phyloP scores from a whole-genome alignment of 2,329 filamentous ascomycete species.

The Monosporascus sp. region DNA sequence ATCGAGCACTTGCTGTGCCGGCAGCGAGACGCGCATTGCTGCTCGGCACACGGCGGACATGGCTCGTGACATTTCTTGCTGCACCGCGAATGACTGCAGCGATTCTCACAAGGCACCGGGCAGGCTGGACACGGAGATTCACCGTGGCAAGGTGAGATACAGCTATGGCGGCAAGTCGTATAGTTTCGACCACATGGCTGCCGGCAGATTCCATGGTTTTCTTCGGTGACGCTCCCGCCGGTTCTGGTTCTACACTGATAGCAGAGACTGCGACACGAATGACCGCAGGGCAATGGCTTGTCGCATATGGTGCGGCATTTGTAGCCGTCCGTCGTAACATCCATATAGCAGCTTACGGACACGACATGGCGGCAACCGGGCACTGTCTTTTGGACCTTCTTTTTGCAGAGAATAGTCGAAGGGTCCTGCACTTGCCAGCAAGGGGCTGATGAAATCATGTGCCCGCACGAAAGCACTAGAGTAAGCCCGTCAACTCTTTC shows the following conservation, averaged over 20 bases:
- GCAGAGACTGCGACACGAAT: constrained; percentile 48
- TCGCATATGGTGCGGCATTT: constrained; percentile 45
- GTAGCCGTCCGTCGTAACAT: constrained; percentile 38
- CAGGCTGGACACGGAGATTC: constrained; percentile 43
- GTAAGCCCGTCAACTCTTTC: constrained; percentile 24
- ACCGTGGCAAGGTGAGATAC: constrained; percentile 47
- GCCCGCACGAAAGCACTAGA: constrained; percentile 37
- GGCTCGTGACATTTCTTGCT: constrained; percentile 51
- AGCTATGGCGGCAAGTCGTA: constrained; percentile 52
- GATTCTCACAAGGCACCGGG: constrained; percentile 43
- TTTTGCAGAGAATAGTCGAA: constrained; percentile 41
- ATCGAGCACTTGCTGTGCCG: constrained; percentile 42
- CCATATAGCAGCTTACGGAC: constrained; percentile 40
- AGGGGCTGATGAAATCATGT: constrained; percentile 23
- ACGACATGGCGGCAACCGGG: constrained; percentile 52
- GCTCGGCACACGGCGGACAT: constrained; percentile 56
- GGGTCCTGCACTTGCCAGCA: constrained; percentile 42
- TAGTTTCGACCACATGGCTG: constrained; percentile 45
- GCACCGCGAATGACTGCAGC: constrained; percentile 54
- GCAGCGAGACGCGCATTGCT: constrained; percentile 48
- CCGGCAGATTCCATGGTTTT: constrained; percentile 43
- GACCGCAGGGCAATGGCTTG: constrained; percentile 48
- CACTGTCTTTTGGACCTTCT: constrained; percentile 40
- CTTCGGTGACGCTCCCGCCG: constrained; percentile 19
- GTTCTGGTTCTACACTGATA: constrained; percentile 37